Base-by-base conservation (phyloP, 495 filamentous ascomycete genomes). In the Penicillium silybi region DNA sequence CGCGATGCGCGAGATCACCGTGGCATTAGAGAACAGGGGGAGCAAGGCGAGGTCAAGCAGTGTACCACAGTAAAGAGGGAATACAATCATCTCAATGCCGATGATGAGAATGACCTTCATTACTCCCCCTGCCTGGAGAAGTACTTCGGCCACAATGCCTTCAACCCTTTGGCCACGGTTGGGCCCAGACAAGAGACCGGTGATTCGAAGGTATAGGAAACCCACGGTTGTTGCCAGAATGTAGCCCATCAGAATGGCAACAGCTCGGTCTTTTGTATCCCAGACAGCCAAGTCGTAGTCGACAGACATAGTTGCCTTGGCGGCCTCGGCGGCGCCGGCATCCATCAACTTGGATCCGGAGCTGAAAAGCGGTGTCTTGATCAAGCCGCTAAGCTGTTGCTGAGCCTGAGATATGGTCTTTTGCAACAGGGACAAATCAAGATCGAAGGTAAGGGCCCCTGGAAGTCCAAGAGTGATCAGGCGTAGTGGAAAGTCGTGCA, bases 61-160 rank as follows among this genome's bases (percentile, higher is more conserved):
- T 41, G 96, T 71, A 19, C 93, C 93, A 61, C 95, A 99, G 64
- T 97, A 97, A 7, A 99, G 73, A 0, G 93, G 93, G 63, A 99
- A 99, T 16, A 89, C 80, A 35, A 99, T 87, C 93, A 99, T 99
- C 73, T 99, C 93, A 64, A 97, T 97, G 50, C 90, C 90, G 53
- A 99, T 99, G 57, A 99, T 99, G 20, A 97, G 76, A 37, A 99
- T 93, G 15, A 99, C 93, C 66, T 99, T 99, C 79, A 96, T 83
- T 11, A 99, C 91, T 3, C 93, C 93, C 37, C 93, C 93, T 34
- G 93, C 93, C 72, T 99, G 93, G 37, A 89, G 81, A 18, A 99
- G 78, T 0, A 85, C 72, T 53, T 97, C 92, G n/a, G 89, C 85
- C 48, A 95, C 70, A 6, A 87, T 70, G 6, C 84, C 85, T 58